Conservation (phyloP, 306 rosid genomes). For the Rosa lucieae region DNA sequence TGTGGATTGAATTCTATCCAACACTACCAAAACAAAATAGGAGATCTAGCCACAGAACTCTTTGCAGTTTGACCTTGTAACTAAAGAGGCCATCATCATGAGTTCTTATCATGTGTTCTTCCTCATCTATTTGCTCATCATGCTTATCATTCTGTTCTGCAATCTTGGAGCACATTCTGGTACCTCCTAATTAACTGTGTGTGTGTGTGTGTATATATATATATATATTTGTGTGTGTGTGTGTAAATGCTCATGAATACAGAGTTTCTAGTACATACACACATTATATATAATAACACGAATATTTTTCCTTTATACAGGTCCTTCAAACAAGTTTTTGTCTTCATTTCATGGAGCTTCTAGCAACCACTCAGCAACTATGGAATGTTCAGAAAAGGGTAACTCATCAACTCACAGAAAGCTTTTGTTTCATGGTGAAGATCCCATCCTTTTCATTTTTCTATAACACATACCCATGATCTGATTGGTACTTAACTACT, state of each 20-base stretch:
- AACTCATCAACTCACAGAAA: constrained; percentile 29
- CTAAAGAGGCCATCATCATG: constrained; percentile 26
- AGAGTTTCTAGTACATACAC: not conserved
- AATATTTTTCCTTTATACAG: constrained; percentile 22
- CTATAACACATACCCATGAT: not conserved
- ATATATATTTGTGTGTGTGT: too few species aligned
- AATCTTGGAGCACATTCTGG: constrained; percentile 43
- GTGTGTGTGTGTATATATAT: rapidly evolving
- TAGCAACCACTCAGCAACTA: constrained; percentile 30
- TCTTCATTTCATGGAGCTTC: constrained; percentile 29
- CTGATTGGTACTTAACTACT: not conserved
- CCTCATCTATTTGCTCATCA: constrained; percentile 28
- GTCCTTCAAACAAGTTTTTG: constrained; percentile 8
- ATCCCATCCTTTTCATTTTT: not conserved
- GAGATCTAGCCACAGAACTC: not conserved
- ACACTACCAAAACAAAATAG: not conserved
- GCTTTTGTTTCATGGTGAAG: constrained; percentile 42
- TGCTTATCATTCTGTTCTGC: constrained; percentile 30
- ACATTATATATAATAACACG: not conserved
- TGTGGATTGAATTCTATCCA: not conserved
- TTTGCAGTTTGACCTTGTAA: constrained; percentile 4
- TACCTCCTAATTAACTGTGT: not conserved
- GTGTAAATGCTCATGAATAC: too few species aligned
- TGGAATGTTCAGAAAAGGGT: constrained; percentile 25
- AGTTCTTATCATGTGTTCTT: constrained; percentile 35